phyloP scores from a whole-genome alignment of 805 yeast species.

The Yarrowia sp. region DNA sequence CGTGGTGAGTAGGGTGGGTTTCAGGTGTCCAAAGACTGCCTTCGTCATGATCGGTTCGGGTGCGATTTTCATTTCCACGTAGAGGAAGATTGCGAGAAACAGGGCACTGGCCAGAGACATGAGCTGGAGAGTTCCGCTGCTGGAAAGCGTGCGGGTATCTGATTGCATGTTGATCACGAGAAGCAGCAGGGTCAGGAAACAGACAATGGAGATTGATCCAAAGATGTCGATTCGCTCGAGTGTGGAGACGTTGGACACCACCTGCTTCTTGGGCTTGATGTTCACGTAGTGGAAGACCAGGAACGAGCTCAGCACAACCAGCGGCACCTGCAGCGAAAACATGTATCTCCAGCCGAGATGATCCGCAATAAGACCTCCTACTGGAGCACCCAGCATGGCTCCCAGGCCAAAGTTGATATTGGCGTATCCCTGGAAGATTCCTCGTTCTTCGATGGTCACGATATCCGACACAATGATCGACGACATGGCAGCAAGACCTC shows the following conservation, averaged over 20 bases:
- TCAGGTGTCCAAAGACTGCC: slow-evolving; percentile 51
- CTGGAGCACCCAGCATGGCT: slow-evolving; percentile 70
- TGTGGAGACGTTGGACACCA: slow-evolving; percentile 48
- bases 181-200: slow-evolving; percentile 55
- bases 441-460: slow-evolving; percentile 77
- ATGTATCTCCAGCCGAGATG: slow-evolving; percentile 69
- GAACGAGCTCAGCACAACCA: slow-evolving; percentile 51
- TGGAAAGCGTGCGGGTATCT: slow-evolving; percentile 57
- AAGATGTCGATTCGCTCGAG: slow-evolving; percentile 56
- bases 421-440: slow-evolving; percentile 81
- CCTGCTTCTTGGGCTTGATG: slow-evolving; percentile 54
- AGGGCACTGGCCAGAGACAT: slow-evolving; percentile 55
- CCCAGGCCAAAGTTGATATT: slow-evolving; percentile 81
- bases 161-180: slow-evolving; percentile 62
- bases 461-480: slow-evolving; percentile 80
- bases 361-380: slow-evolving; percentile 62
- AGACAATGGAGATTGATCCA: slow-evolving; percentile 56
- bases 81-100: slow-evolving; percentile 49
- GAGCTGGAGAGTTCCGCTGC: slow-evolving; percentile 55
- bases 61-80: slow-evolving; percentile 48
- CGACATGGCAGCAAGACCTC: slow-evolving; percentile 80
- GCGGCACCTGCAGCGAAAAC: slow-evolving; percentile 53
- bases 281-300: slow-evolving; percentile 44
- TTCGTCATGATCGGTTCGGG: slow-evolving; percentile 56
- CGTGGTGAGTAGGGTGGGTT: slow-evolving; percentile 9